Percentiles rank a stretch among this genome's conserved stretches.
These are phyloP conservation scores for Lentinula raphanica DNA, from an alignment of 768 basidiomycete genomes.

Conservation along the genomic window DNA sequence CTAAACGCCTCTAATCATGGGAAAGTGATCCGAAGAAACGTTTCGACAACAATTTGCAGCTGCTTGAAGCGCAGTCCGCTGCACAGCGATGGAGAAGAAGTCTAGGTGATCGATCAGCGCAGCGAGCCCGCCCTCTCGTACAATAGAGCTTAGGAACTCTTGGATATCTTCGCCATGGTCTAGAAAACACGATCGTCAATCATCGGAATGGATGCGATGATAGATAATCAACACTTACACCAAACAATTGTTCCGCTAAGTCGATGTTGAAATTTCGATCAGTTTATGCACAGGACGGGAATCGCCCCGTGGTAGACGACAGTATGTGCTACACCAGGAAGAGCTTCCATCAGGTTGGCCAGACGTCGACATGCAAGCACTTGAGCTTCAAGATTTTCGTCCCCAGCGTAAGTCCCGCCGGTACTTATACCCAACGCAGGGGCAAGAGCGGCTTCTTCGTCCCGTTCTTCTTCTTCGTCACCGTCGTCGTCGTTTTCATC, in stretches of 20 bases:
- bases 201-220: slow-evolving; percentile 7
- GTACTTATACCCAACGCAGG: slow-evolving; percentile 82
- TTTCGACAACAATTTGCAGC: slow-evolving; percentile 96
- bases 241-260: slow-evolving; percentile 94
- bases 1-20: slow-evolving; percentile 86
- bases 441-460: slow-evolving; percentile 85
- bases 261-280: slow-evolving; percentile 95
- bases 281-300: slow-evolving; percentile 94
- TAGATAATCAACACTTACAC: slow-evolving; percentile 53
- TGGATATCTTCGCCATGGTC: slow-evolving; percentile 98
- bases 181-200: slow-evolving; percentile 27
- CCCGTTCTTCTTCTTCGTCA: slow-evolving; percentile 42
- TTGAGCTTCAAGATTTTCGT: slow-evolving; percentile 89
- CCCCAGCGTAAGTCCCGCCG: slow-evolving; percentile 63
- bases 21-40: slow-evolving; percentile 82
- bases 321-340: slow-evolving; percentile 95
- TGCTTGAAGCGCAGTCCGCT: slow-evolving; percentile 93
- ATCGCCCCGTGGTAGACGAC: slow-evolving; percentile 99
- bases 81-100: slow-evolving; percentile 97
- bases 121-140: slow-evolving; percentile 90
- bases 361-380: slow-evolving; percentile 94
- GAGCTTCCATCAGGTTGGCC: slow-evolving; percentile 98
- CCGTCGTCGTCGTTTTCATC: slow-evolving; percentile 69
- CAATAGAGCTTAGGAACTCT: slow-evolving; percentile 93
- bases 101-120: slow-evolving; percentile 94